phyloP scores from a whole-genome alignment of 2,329 filamentous ascomycete genomes.

The Sordariomycetes sp. region DNA sequence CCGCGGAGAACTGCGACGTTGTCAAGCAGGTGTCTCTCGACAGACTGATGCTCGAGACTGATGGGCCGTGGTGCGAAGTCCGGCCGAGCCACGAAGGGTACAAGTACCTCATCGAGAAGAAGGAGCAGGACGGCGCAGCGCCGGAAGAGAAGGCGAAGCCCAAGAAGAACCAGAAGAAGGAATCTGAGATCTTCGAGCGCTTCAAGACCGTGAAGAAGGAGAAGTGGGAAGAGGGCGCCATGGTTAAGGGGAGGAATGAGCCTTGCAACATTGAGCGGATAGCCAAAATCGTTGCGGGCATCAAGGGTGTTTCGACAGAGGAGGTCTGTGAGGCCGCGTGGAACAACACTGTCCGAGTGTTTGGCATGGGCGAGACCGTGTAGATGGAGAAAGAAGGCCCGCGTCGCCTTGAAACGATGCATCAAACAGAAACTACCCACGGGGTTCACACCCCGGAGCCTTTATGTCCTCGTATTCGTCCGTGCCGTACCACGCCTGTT shows the following conservation, averaged over 20 bases:
- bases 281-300: slow-evolving; percentile 77
- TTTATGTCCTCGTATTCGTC: slow-evolving; percentile 52
- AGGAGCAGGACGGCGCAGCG: slow-evolving; percentile 12
- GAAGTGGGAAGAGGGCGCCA: slow-evolving; percentile 76
- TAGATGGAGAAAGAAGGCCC: too few species aligned
- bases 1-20: slow-evolving; percentile 78
- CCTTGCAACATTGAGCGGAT: slow-evolving; percentile 80
- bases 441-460: slow-evolving; percentile 45
- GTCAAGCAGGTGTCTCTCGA: slow-evolving; percentile 72
- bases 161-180: slow-evolving; percentile 47
- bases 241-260: slow-evolving; percentile 95
- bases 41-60: slow-evolving; percentile 86
- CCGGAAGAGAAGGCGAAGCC: slow-evolving; percentile 16
- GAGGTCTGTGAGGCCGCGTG: slow-evolving; percentile 82
- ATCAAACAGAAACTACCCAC: too few species aligned
- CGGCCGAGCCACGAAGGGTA: slow-evolving; percentile 79
- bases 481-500: slow-evolving; percentile 57
- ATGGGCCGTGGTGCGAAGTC: slow-evolving; percentile 97
- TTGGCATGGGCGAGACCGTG: slow-evolving; percentile 64
- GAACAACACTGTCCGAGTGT: slow-evolving; percentile 73
- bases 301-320: slow-evolving; percentile 72
- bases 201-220: slow-evolving; percentile 92
- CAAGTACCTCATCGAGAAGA: slow-evolving; percentile 49
- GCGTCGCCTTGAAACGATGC: too few species aligned
- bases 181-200: slow-evolving; percentile 58